Percentiles rank a stretch among this genome's conserved stretches.
phyloP scores from a whole-genome alignment of 208 protist genomes.

The Leishmania gerbilli region DNA sequence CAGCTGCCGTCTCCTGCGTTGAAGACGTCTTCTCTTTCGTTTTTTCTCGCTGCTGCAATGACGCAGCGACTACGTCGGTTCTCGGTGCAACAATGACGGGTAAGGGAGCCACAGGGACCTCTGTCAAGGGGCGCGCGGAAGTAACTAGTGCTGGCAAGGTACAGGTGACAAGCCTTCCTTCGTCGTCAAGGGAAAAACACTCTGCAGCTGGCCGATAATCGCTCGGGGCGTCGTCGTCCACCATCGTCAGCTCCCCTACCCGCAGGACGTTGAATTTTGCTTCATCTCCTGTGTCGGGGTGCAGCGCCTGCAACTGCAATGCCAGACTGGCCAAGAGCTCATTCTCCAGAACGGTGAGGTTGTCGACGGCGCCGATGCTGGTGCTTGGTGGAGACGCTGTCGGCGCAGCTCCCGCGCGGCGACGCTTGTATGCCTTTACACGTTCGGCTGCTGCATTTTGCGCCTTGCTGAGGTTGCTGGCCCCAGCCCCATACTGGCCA shows the following conservation, averaged over 20 bases:
- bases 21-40: background rate
- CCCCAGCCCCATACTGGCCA: constrained; percentile 27
- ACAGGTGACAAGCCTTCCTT: constrained; percentile 49
- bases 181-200: constrained; percentile 66
- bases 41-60: background rate
- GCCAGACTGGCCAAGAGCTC: constrained; percentile 59
- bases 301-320: constrained; percentile 54
- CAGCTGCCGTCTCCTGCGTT: background rate
- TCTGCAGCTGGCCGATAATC: constrained; percentile 5
- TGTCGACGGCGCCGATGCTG: background rate
- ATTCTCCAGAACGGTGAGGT: constrained; percentile 34
- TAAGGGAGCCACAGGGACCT: background rate
- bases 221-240: background rate
- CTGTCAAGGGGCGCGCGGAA: constrained; percentile 6
- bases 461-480: constrained; percentile 30
- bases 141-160: constrained; percentile 1
- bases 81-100: background rate
- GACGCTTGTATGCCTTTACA: constrained; percentile 28
- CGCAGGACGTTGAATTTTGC: constrained; percentile 41
- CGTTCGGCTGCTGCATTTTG: constrained; percentile 43
- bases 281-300: constrained; percentile 23
- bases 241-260: background rate
- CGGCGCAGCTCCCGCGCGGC: background rate
- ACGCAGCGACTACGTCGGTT: background rate
- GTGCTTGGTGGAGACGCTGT: background rate